A percentile compares a stretch with the other conserved stretches of the same genome.
Conservation (phyloP, 257 asterid genomes). For the Fraxinus americana region DNA sequence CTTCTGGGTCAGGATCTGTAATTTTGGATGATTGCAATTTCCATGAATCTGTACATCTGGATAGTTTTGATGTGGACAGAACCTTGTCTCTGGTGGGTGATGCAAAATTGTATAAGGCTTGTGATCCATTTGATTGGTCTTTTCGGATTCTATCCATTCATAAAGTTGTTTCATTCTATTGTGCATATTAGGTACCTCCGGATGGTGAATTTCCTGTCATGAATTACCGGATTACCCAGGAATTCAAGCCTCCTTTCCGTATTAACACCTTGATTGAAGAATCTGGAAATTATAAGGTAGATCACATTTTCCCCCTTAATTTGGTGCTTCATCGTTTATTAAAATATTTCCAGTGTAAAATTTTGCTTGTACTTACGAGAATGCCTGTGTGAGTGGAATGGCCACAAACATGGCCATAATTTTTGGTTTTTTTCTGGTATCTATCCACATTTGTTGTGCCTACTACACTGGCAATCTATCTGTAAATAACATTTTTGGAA, state of each 20-base stretch:
- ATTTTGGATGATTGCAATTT: constrained; percentile 97
- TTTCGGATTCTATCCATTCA: constrained; percentile 10
- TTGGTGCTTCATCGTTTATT: not conserved
- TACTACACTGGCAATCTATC: constrained; percentile 15
- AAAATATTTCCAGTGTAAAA: constrained; percentile 20
- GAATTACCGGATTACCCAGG: constrained; percentile 99
- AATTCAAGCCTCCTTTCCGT: constrained; percentile 97
- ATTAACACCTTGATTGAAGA: constrained; percentile 88
- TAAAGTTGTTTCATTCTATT: constrained; percentile 20
- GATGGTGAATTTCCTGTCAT: constrained; percentile 99
- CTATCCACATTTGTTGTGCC: constrained; percentile 15
- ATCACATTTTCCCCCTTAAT: constrained; percentile 3
- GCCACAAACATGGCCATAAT: constrained; percentile 9
- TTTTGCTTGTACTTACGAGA: constrained; percentile 12
- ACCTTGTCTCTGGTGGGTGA: constrained; percentile 80
- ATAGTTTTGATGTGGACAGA: constrained; percentile 90
- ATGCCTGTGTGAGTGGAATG: constrained; percentile 21
- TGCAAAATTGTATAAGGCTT: constrained; percentile 22
- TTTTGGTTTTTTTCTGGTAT: constrained; percentile 14
- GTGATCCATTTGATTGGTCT: constrained; percentile 23
- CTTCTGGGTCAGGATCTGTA: constrained; percentile 87
- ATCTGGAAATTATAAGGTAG: constrained; percentile 89
- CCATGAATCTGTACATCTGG: constrained; percentile 98
- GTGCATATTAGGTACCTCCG: constrained; percentile 74
- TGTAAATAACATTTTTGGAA: constrained; percentile 18